Conservation (phyloP, 306 rosid species). For the Cucumis melo region DNA sequence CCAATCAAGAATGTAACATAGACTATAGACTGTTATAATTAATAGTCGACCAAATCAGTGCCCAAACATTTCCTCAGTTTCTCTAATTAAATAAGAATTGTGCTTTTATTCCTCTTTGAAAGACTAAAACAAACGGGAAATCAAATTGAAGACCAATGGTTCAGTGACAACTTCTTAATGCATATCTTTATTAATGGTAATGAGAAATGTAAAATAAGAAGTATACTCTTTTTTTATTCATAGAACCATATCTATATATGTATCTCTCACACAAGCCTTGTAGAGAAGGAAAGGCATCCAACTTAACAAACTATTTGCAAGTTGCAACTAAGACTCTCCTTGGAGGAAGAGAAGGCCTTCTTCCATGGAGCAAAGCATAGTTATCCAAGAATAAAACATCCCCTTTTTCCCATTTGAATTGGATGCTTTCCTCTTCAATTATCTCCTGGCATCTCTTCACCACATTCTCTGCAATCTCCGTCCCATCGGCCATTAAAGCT, state of each 20-base stretch:
- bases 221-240: not conserved
- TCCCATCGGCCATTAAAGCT: conserved; percentile 61
- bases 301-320: conserved; percentile 30
- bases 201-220: not conserved
- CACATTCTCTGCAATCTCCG: conserved; percentile 39
- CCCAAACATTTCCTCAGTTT: too few relatives aligned
- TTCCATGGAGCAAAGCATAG: conserved; percentile 72
- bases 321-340: conserved; percentile 61
- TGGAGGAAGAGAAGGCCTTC: conserved; percentile 88
- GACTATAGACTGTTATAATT: too few relatives aligned
- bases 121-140: not conserved
- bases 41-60: too few relatives aligned
- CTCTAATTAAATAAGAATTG: not conserved
- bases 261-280: not conserved
- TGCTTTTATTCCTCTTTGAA: not conserved
- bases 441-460: conserved; percentile 70
- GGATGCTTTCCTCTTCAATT: conserved; percentile 84
- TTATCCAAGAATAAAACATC: conserved; percentile 81
- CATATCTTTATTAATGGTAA: not conserved
- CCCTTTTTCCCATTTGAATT: conserved; percentile 80
- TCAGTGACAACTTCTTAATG: not conserved
- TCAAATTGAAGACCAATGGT: too few relatives aligned
- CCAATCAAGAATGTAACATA: too few relatives aligned
- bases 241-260: not conserved
- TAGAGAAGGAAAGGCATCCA: not conserved